phyloP scores from a whole-genome alignment of 2,329 filamentous ascomycete species.

The Neopestalotiopsis rosae region DNA sequence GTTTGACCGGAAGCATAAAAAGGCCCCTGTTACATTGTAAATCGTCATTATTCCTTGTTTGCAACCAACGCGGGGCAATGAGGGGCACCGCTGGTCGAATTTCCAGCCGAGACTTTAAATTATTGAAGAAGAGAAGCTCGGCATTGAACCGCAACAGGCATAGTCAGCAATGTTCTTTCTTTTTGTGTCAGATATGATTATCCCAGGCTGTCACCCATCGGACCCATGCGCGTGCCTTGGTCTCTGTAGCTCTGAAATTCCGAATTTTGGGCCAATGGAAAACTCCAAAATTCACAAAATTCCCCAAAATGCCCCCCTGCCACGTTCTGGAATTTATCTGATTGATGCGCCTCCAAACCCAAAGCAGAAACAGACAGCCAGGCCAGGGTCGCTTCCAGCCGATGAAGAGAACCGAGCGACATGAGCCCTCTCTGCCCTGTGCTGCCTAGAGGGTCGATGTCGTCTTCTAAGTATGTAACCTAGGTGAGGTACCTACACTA shows the following conservation, averaged over 20 bases:
- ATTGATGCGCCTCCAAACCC: slow-evolving; percentile 14
- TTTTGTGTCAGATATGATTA: background rate
- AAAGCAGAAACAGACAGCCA: slow-evolving; percentile 15
- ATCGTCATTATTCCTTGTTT: background rate
- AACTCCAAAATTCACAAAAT: slow-evolving; percentile 29
- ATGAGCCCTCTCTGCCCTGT: background rate
- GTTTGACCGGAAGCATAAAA: background rate
- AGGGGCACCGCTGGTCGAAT: background rate
- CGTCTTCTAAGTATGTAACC: background rate
- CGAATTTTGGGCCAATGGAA: slow-evolving; percentile 41
- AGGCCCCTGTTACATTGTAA: background rate
- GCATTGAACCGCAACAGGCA: background rate
- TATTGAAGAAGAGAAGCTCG: background rate
- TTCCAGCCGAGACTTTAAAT: background rate
- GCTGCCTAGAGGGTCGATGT: background rate
- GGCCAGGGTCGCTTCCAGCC: background rate
- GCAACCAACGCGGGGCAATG: background rate
- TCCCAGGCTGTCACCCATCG: slow-evolving; percentile 1
- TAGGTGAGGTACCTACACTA: background rate
- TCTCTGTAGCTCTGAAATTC: slow-evolving; percentile 28
- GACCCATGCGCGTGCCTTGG: slow-evolving; percentile 5
- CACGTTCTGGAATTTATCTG: slow-evolving; percentile 8
- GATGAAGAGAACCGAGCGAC: background rate
- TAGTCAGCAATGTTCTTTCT: background rate
- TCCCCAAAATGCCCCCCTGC: slow-evolving; percentile 16